Conservation (phyloP, 352 stramenopile species). For the Pythium guiyangense region DNA sequence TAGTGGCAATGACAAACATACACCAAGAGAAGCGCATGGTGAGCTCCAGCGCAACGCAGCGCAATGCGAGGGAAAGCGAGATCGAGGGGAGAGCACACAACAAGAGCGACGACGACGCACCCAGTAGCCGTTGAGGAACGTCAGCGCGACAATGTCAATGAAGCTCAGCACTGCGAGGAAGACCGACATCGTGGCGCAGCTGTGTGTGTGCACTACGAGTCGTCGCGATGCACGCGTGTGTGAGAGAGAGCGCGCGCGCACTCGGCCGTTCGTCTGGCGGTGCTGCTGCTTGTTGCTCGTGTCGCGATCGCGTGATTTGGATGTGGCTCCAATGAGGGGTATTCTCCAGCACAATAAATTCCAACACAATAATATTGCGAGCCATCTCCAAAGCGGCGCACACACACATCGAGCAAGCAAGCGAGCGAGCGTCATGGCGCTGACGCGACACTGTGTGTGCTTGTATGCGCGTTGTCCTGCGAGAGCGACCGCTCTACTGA, state of each 20-base stretch:
- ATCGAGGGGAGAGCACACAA: not conserved
- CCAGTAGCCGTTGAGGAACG: conserved; percentile 87
- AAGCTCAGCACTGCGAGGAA: conserved; percentile 77
- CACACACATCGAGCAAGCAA: too few species aligned
- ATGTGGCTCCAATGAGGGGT: not conserved
- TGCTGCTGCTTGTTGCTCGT: not conserved
- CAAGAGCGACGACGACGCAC: conserved; percentile 28
- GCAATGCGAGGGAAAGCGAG: not conserved
- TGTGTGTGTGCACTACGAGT: not conserved
- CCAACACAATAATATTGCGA: not conserved
- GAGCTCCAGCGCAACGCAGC: not conserved
- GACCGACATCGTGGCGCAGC: conserved; percentile 55
- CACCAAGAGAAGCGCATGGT: not conserved
- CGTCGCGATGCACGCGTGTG: not conserved
- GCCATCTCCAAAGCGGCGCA: conserved; percentile 10
- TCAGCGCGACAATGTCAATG: conserved; percentile 80
- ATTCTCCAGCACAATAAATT: not conserved
- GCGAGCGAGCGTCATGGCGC: conserved; percentile 26
- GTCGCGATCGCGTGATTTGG: not conserved
- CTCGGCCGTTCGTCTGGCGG: not conserved
- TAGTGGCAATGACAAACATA: conserved; percentile 12
- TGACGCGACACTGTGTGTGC: conserved; percentile 55
- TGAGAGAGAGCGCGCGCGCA: too few species aligned
- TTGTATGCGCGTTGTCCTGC: too few species aligned
- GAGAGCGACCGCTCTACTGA: not conserved